Base-by-base conservation (phyloP, 352 stramenopile species). In the Aphanomyces euteiches region DNA sequence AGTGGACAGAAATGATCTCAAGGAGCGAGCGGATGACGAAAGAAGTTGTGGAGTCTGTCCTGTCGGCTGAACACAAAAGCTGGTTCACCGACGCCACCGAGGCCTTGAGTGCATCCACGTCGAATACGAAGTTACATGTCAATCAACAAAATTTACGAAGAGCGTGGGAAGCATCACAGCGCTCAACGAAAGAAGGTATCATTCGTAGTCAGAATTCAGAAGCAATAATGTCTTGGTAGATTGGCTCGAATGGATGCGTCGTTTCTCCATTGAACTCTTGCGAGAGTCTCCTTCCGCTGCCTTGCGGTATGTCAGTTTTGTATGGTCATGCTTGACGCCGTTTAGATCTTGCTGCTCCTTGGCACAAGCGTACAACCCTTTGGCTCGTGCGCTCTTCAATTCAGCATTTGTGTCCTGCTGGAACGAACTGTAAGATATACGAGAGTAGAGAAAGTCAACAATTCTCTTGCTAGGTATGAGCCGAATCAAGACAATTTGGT, bases 321-420 rank as follows among this genome's bases (percentile, higher is more conserved):
- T 28, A 28, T 28, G 28, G 1, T 28, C 2, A 28, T 28, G 28
- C 28, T 28, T 28, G 28, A 28, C 28, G 28, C 28, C 28, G 13
- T 47, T 10, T 47, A 71, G 64, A 19, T 95, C 90, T 3, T 98
- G 93, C 72, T 95, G 89, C 54, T 88, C 92, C 15, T 74, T 99
- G 47, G 97, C 96, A 6, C 90, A 99, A 56, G 95, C 93, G 45
- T 99, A 99, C 77, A 96, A 98, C 60, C 96, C 96, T 1, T 82
- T 99, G n/a, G 94, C 96, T 5, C 79, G 92, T 41, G 94, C 98
- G 56, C 78, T 99, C 15, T 99, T 99, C 76, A 98, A 98, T 77
- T 93, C 96, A 13, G 96, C 97, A 15, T 99, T 99, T 87, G 93
- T 98, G 41, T 99, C 93, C 48, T 99, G 97, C 78, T 99, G 98